Evolutionary conservation across 1,139 yeast genomes (phyloP), one percentile per base, ranked within the genome.

Genomic region (Suhomyces chickasaworum): DNA sequence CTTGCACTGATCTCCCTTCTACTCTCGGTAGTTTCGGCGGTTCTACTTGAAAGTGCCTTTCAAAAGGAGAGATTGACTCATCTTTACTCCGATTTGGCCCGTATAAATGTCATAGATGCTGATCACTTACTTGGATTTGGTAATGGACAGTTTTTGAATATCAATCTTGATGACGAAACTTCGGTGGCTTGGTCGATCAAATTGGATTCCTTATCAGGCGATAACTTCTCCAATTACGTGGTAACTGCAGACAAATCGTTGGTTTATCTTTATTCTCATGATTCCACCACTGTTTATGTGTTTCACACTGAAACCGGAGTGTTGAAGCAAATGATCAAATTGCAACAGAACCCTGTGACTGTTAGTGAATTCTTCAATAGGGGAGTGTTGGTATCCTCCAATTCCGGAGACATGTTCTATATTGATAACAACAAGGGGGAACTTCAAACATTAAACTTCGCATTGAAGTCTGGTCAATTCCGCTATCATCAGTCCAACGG

Each of bases 41-140:
- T 71, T 34, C 55, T 64, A 39, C 46, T 69, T 9, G 73, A 71
- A 34, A 70, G 69, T 46, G 77, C 78, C 5, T 71, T 72, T 54
- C 62, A 62, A 15, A 64, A 61, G 50, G 76, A 73, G 51, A 64
- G 67, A 56, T 52, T 68, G 41, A 59, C 57, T 30, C 62, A 65
- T 44, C 53, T 54, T 39, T 49, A 58, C 35, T 59, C 61, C 16
- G 49, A 50, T 2, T 43, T 62, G 33, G 42, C 39, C 18, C 42
- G 45, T 13, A 51, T 51, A 32, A 53, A 55, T 8, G 46, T 61
- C n/a, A 33, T 59, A 27, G 55, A 55, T 37, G 53, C 52, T 30
- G 55, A 55, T 16, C 50, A 57, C 13, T 49, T 69, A 33, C 49
- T 71, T 31, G 77, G 67, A 2, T 53, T 61, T 9, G 61, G 71